These are phyloP conservation scores for Yamadazyma sp. DNA, from an alignment of 1,139 yeast genomes.

Conservation along the genomic window DNA sequence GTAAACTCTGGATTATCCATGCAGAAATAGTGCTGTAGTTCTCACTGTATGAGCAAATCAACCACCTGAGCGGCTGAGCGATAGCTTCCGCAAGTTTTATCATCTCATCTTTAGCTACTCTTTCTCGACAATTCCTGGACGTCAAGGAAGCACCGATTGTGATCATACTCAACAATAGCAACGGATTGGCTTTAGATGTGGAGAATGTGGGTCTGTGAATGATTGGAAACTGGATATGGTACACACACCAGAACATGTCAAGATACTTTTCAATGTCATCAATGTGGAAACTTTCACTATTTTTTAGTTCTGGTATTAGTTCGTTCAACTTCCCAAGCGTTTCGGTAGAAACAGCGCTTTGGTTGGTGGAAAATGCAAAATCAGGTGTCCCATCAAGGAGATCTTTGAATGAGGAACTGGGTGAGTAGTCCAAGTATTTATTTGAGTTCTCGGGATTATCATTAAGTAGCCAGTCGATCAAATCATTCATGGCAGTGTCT, in stretches of 20 bases:
- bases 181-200: constrained; percentile 49
- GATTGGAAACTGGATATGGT: constrained; percentile 60
- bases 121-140: constrained; percentile 16
- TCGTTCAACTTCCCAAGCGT: constrained; percentile 25
- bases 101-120: constrained; percentile 13
- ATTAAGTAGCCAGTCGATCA: constrained; percentile 11
- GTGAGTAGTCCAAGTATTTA: constrained; percentile 21
- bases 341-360: constrained; percentile 23
- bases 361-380: constrained; percentile 26
- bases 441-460: constrained; percentile 14
- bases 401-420: constrained; percentile 27
- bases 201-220: constrained; percentile 61
- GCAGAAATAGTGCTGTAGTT: constrained; percentile 51
- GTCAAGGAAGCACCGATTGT: constrained; percentile 50
- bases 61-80: constrained; percentile 64
- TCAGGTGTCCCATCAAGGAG: constrained; percentile 29
- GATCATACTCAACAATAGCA: constrained; percentile 53
- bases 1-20: constrained; percentile 62
- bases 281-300: constrained; percentile 23
- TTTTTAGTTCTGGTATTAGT: constrained; percentile 29
- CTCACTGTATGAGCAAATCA: constrained; percentile 53
- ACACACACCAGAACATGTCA: constrained; percentile 50
- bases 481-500: constrained; percentile 6
- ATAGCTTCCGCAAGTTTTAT: constrained; percentile 33
- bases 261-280: constrained; percentile 23